Conservation (phyloP, 768 basidiomycete species). For the Trametes elegans region DNA sequence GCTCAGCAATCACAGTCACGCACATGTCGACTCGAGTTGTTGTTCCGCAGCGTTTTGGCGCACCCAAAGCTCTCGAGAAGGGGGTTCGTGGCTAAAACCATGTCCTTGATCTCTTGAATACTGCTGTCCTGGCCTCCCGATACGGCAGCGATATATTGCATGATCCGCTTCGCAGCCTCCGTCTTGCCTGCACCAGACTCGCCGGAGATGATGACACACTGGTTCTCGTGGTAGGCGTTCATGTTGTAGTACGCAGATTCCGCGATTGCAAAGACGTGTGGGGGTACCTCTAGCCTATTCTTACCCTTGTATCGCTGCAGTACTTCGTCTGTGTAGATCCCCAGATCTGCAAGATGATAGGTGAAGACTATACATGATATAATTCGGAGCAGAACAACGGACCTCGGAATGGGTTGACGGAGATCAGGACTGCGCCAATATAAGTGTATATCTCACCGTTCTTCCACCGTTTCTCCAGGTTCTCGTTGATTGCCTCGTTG, state of each 20-base stretch:
- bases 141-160: conserved; percentile 99
- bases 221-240: conserved; percentile 99
- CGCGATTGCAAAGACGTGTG: conserved; percentile 97
- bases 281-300: conserved; percentile 96
- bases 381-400: conserved; percentile 12
- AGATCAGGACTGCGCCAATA: conserved; percentile 96
- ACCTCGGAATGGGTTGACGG: conserved; percentile 99
- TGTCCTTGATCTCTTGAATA: conserved; percentile 98
- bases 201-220: conserved; percentile 99
- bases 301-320: conserved; percentile 88
- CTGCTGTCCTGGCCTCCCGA: conserved; percentile 85
- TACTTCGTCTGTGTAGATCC: conserved; percentile 93
- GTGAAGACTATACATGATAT: conserved; percentile 10
- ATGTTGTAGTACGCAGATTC: conserved; percentile 98
- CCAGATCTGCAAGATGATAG: conserved; percentile 63
- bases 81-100: conserved; percentile 98
- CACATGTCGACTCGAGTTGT: conserved; percentile 98
- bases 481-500: conserved; percentile 97
- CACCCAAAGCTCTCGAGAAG: conserved; percentile 97
- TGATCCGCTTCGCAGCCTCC: conserved; percentile 98
- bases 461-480: conserved; percentile 94
- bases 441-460: conserved; percentile 98
- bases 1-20: conserved; percentile 34
- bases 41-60: conserved; percentile 97
- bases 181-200: conserved; percentile 99